Percentiles rank a stretch among this genome's conserved stretches.
Conservation (phyloP, 306 rosid species). For the Medicago truncatula region DNA sequence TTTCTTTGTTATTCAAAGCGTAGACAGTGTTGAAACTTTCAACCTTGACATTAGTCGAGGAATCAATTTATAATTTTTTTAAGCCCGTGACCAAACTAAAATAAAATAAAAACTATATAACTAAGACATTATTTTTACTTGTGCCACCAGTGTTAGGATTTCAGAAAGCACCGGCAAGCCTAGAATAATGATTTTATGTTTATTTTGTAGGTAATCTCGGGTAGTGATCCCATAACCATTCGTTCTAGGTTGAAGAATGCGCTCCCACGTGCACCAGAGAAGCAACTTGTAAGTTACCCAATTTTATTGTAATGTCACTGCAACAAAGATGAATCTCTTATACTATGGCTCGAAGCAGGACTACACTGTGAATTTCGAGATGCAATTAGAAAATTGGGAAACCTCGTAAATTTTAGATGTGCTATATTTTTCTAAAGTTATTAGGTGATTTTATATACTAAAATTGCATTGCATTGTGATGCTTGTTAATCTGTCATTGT, state of each 20-base stretch:
- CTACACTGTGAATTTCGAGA: constrained; percentile 15
- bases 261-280: constrained; percentile 87
- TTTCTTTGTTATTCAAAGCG: constrained; percentile 1
- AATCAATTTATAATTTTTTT: not conserved
- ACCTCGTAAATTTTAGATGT: constrained; percentile 11
- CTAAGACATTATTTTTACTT: not conserved
- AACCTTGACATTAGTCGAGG: constrained; percentile 7
- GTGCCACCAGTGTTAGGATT: not conserved
- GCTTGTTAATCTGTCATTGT: constrained; percentile 40
- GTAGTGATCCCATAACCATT: constrained; percentile 87
- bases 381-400: too few species aligned
- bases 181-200: constrained; percentile 23
- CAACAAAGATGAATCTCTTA: not conserved
- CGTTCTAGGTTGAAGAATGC: constrained; percentile 77
- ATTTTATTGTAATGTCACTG: constrained; percentile 11
- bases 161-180: not conserved
- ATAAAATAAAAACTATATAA: not conserved
- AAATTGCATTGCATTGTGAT: constrained; percentile 27
- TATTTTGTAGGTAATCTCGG: constrained; percentile 68
- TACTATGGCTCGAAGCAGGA: constrained; percentile 11
- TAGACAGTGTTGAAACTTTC: constrained; percentile 10
- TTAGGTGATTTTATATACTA: constrained; percentile 12
- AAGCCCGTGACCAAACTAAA: not conserved
- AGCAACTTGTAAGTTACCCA: constrained; percentile 79
- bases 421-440: constrained; percentile 21